These are phyloP conservation scores for Oryza rufipogon DNA, from an alignment of 176 grass and related monocot species.

Conservation along the genomic window DNA sequence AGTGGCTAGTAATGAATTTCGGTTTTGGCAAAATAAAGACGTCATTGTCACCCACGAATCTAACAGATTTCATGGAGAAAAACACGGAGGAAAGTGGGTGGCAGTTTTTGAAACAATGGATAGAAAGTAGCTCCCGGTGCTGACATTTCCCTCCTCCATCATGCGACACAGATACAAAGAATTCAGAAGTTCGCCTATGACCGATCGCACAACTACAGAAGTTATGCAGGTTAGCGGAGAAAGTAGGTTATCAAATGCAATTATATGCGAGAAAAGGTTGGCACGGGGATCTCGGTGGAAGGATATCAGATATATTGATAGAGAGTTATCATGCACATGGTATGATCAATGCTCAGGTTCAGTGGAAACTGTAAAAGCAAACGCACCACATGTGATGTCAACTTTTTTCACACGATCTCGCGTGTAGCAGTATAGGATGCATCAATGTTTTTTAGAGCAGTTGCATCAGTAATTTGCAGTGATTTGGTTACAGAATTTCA, in stretches of 20 bases:
- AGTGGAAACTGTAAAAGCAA: slow-evolving; percentile 36
- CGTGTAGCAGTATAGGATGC: neutral
- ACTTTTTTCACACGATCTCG: slow-evolving; percentile 31
- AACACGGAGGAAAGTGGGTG: slow-evolving; percentile 25
- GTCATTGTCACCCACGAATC: neutral
- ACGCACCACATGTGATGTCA: slow-evolving; percentile 23
- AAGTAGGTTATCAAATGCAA: slow-evolving; percentile 12
- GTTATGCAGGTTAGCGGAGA: slow-evolving; percentile 16
- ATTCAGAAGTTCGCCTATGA: slow-evolving; percentile 40
- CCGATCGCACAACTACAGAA: neutral
- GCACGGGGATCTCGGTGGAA: slow-evolving; percentile 50
- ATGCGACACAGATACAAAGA: slow-evolving; percentile 2
- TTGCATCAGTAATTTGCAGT: neutral
- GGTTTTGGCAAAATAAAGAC: neutral
- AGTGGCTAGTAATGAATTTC: neutral
- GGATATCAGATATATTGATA: slow-evolving; percentile 20
- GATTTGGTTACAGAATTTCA: neutral
- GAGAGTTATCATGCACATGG: slow-evolving; percentile 36
- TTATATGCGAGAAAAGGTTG: slow-evolving; percentile 32
- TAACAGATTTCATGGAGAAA: slow-evolving; percentile 37
- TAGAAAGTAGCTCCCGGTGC: neutral
- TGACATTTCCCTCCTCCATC: neutral
- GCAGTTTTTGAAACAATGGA: neutral
- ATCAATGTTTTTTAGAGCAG: neutral
- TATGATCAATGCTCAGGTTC: slow-evolving; percentile 46